These are phyloP conservation scores for Hericium erinaceus DNA, from an alignment of 768 basidiomycete genomes.

Conservation along the genomic window DNA sequence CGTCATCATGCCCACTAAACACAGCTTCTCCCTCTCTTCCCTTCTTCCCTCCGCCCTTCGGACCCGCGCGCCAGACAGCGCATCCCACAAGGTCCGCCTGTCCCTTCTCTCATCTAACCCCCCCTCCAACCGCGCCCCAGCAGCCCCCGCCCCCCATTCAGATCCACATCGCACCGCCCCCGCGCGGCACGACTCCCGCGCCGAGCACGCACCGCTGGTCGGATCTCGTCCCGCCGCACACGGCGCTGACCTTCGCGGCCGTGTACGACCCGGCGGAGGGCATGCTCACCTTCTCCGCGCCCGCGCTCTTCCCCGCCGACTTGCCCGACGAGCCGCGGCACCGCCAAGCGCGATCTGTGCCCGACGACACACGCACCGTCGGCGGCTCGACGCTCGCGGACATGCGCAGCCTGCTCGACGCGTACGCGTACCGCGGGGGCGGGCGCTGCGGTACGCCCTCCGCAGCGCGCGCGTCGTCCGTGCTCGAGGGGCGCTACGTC, in stretches of 20 bases:
- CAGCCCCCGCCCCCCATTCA: no score
- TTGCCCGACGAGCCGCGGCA: neutral
- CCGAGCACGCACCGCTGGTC: constrained; percentile 36
- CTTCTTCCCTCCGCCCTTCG: no score
- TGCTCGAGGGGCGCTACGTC: constrained; percentile 7
- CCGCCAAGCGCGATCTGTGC: neutral
- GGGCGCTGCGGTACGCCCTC: neutral
- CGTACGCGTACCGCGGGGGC: constrained; percentile 9
- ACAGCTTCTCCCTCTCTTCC: no score
- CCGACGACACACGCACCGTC: constrained; percentile 15
- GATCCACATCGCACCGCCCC: no score
- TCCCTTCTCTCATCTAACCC: no score
- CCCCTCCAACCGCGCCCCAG: no score
- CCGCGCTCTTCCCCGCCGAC: constrained; percentile 30
- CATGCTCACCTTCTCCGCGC: constrained; percentile 47
- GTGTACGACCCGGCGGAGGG: constrained; percentile 52
- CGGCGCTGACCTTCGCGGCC: constrained; percentile 49
- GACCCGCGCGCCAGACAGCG: no score
- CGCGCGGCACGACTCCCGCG: no score
- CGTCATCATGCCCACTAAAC: no score
- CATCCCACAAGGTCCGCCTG: no score
- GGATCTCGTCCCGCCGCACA: constrained; percentile 44
- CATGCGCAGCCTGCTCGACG: constrained; percentile 13
- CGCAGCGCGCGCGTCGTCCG: constrained; percentile 11
- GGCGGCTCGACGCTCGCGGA: constrained; percentile 16